Conservation (phyloP, 345 rosid species). For the Nasturtium officinale region DNA sequence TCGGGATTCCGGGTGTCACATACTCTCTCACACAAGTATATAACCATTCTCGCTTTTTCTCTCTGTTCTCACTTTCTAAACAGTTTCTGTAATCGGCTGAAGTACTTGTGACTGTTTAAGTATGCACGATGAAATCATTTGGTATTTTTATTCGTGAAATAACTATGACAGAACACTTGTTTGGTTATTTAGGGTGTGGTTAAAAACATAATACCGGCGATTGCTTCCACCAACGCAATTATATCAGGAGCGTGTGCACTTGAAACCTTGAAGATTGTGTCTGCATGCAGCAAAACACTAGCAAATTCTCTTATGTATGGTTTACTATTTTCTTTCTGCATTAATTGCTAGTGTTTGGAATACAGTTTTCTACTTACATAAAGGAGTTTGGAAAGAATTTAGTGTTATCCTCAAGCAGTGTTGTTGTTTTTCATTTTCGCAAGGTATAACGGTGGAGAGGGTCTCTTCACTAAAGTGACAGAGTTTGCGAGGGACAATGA, state of each 20-base stretch:
- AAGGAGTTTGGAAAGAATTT: conserved; percentile 11
- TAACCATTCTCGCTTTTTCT: conserved; percentile 12
- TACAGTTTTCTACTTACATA: conserved; percentile 5
- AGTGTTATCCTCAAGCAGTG: conserved; percentile 12
- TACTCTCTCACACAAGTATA: conserved; percentile 94
- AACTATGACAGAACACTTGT: conserved; percentile 2
- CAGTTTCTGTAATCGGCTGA: background rate
- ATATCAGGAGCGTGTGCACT: conserved; percentile 91
- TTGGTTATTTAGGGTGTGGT: conserved; percentile 72
- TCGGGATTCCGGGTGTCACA: conserved; percentile 97
- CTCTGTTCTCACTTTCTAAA: conserved; percentile 9
- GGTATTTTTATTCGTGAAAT: background rate
- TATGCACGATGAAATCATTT: background rate
- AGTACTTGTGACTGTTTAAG: conserved; percentile 8
- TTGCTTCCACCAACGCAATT: conserved; percentile 97
- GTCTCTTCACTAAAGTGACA: conserved; percentile 84
- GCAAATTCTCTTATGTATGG: conserved; percentile 84
- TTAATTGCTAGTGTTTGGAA: conserved; percentile 4
- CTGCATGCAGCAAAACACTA: conserved; percentile 94
- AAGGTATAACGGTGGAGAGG: conserved; percentile 91
- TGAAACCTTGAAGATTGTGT: conserved; percentile 92
- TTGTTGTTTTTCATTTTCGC: conserved; percentile 31
- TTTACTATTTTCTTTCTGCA: conserved; percentile 8
- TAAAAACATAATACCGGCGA: conserved; percentile 95
- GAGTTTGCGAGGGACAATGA: conserved; percentile 79